Evolutionary conservation across 257 asterid genomes (phyloP), one percentile per base, ranked within the genome.

Genomic region (Forsythia suspensa): DNA sequence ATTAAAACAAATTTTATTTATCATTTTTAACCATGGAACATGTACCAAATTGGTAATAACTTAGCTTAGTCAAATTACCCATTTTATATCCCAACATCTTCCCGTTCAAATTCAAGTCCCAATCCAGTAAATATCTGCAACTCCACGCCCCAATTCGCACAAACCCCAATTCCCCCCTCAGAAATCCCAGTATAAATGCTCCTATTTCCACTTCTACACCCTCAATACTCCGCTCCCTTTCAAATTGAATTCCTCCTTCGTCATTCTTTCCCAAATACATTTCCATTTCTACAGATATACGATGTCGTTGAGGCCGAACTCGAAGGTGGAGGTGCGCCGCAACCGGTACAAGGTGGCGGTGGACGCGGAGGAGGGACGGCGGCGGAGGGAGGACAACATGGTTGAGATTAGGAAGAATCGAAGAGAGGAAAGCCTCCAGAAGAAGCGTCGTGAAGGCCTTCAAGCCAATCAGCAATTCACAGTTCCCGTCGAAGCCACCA

Each of bases 351-450:
- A 92, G 89, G 96, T 92, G 39, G 95, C 97, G 34, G 97, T 94
- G 11, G 97, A 92, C 78, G 97, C 96, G 20, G 98, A 92, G 1
- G 97, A 92, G 86, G 97, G 98, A 1, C 88, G 98, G 34, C 90
- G 98, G 10, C 87, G 97, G 73, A 89, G 97, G 80, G 98, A 92
- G 86, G 98, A 92, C 74, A 91, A 94, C 78, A 86, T 94, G 97
- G 97, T 94, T n/a, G 98, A 94, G 94, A 89, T 92, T 82, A 90
- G 98, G 42, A 94, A 94, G 92, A 92, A 59, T 74, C 90, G 89
- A 71, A 87, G 98, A 38, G 97, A 94, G 40, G 98, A 94, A 85
- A 91, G 87, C 80, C 91, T 94, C 38, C 96, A 84, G 86, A 94
- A 94, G 90, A 94, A 94, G 92, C 95, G 98, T 34, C 90, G 98